Percentiles rank a stretch among this genome's conserved stretches.
Conservation (phyloP, 2,329 filamentous ascomycete genomes). For the Cercospora berteroae region DNA sequence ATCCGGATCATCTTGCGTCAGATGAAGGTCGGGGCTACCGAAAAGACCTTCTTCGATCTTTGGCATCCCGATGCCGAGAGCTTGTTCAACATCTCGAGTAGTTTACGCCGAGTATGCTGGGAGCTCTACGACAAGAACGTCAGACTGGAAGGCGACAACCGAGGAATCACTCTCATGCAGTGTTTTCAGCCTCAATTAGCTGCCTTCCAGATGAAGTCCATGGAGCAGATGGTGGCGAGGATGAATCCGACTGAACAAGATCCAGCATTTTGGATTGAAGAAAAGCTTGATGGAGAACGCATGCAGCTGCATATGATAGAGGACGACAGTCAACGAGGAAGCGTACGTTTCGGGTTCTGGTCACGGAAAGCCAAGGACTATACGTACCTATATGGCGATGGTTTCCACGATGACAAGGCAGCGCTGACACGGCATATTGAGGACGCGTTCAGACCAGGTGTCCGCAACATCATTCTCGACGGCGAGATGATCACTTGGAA, state of each 20-base stretch:
- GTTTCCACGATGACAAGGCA: conserved; percentile 70
- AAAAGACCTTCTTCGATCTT: conserved; percentile 78
- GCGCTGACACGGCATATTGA: conserved; percentile 78
- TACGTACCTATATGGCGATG: conserved; percentile 84
- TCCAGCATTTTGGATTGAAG: conserved; percentile 89
- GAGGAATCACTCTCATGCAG: conserved; percentile 78
- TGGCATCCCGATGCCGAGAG: conserved; percentile 56
- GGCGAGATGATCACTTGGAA: conserved; percentile 99
- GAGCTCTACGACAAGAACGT: conserved; percentile 74
- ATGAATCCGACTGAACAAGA: conserved; percentile 68
- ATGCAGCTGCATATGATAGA: conserved; percentile 93
- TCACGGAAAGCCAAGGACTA: conserved; percentile 96
- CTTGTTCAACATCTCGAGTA: conserved; percentile 84
- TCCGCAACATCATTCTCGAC: conserved; percentile 85
- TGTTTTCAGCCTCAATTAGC: conserved; percentile 96
- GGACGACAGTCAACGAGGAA: conserved; percentile 66
- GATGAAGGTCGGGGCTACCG: conserved; percentile 73
- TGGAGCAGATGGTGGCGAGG: conserved; percentile 73
- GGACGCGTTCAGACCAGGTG: conserved; percentile 71
- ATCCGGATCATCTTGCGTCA: conserved; percentile 87
- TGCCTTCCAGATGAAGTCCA: conserved; percentile 80
- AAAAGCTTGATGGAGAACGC: conserved; percentile 93
- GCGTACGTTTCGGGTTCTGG: conserved; percentile 80
- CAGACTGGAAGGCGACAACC: conserved; percentile 71
- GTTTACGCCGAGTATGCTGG: conserved; percentile 88